These are phyloP conservation scores for Ceratocystis albifundus DNA, from an alignment of 2,329 filamentous ascomycete genomes.

Conservation along the genomic window DNA sequence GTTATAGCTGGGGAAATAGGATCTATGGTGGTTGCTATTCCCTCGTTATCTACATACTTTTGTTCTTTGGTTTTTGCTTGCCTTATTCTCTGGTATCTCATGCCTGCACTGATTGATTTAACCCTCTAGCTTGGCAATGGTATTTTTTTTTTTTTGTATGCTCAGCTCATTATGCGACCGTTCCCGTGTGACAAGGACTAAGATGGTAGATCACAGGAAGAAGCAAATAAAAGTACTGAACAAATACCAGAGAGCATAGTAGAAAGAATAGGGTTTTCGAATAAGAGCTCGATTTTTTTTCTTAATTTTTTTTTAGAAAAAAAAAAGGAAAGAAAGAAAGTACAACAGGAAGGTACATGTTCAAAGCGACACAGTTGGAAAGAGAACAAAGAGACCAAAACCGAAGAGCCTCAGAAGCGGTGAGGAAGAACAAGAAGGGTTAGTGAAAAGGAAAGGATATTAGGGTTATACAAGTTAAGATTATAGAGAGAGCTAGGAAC, in stretches of 20 bases:
- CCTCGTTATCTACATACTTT: background rate
- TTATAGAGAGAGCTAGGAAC: no score
- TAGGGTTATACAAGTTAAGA: background rate
- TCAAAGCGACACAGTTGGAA: background rate
- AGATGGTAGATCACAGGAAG: background rate
- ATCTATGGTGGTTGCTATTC: background rate
- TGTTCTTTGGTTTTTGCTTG: background rate
- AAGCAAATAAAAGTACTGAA: background rate
- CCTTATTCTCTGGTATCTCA: background rate
- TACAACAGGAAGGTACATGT: background rate
- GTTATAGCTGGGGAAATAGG: background rate
- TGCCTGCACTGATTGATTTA: background rate
- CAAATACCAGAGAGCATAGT: no score
- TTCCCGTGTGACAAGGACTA: background rate
- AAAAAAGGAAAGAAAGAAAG: background rate
- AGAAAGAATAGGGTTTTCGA: no score
- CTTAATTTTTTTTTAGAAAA: no score
- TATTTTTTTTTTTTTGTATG: background rate
- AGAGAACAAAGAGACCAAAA: background rate
- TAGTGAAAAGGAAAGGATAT: background rate
- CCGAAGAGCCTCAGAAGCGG: background rate
- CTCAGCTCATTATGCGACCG: slow-evolving; percentile 8
- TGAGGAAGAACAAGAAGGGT: background rate
- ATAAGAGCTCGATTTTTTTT: no score
- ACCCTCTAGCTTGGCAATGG: slow-evolving; percentile 2